Conservation (phyloP, 192 early-diverging fungal species). For the Backusella tarrabulga region DNA sequence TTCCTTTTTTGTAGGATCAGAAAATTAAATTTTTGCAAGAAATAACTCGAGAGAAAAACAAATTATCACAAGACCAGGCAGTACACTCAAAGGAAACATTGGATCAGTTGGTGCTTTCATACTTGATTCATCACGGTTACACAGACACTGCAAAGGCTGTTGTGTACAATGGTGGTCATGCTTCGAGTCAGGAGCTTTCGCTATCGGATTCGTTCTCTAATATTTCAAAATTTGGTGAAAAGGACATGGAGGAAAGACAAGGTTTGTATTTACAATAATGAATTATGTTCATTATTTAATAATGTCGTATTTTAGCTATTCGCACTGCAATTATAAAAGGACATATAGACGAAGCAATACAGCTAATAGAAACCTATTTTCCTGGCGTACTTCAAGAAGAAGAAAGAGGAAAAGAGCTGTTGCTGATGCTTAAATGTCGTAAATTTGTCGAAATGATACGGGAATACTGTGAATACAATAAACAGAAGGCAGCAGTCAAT, state of each 20-base stretch:
- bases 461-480: conserved; percentile 16
- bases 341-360: conserved; percentile 72
- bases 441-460: conserved; percentile 87
- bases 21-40: conserved; percentile 13
- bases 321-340: conserved; percentile 59
- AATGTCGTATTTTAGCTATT: conserved; percentile 36
- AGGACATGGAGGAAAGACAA: conserved; percentile 10
- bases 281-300: too few species aligned
- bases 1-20: conserved; percentile 1
- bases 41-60: background rate
- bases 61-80: background rate
- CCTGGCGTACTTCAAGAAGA: conserved; percentile 63
- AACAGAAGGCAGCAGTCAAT: background rate
- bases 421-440: conserved; percentile 78
- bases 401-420: conserved; percentile 46
- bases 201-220: background rate
- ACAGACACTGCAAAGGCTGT: conserved; percentile 75
- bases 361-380: conserved; percentile 60
- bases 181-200: background rate
- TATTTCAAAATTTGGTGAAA: background rate
- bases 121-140: conserved; percentile 85
- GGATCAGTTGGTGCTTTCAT: conserved; percentile 71
- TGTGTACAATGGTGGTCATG: background rate
- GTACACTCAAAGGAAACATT: conserved; percentile 17
- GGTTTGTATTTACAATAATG: background rate